Evolutionary conservation across 2,329 filamentous ascomycete species (phyloP), one percentile per base, ranked within the genome.

Genomic region (Sporothrix luriei): DNA sequence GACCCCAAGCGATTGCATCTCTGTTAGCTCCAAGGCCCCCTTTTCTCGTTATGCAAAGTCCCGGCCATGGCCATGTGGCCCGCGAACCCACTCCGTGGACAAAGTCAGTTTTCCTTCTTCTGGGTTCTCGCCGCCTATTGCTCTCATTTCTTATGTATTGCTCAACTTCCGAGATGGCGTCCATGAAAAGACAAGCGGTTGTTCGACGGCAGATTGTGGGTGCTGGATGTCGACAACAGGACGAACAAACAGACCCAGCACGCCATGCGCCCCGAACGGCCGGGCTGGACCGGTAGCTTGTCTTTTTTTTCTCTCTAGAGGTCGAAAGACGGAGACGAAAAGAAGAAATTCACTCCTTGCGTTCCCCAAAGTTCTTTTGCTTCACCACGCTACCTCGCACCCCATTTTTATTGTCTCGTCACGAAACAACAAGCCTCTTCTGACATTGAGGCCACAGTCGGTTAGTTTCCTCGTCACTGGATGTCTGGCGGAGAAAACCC

Each of bases 21-120:
- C n/a, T n/a, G n/a, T n/a, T n/a, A n/a, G n/a, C n/a, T n/a, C n/a
- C n/a, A n/a, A n/a, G n/a, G n/a, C n/a, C n/a, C n/a, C n/a, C n/a
- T n/a, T n/a, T n/a, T n/a, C n/a, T n/a, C n/a, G n/a, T n/a, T 51
- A 5, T 10, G 38, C 10, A 40, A 40, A 10, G n/a, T n/a, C n/a
- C 64, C 62, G 48, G 49, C 48, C 64, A 66, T 54, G 13, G 64
- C 64, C 64, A 66, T 43, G 38, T 66, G 64, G 64, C 64, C 48
- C 46, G 49, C 19, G 29, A 66, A 66, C 21, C 64, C 48, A 54
- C 49, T 24, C 33, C 46, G 24, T 48, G 43, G 40, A 48, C 40
- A 59, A 59, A 61, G 57, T 46, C 57, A 21, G 10, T 49, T 64
- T 48, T 64, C 33, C 13, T 14, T 26, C 26, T 29, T 19, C 14